Conservation (phyloP, 257 asterid genomes). For the Jacaranda copaia region DNA sequence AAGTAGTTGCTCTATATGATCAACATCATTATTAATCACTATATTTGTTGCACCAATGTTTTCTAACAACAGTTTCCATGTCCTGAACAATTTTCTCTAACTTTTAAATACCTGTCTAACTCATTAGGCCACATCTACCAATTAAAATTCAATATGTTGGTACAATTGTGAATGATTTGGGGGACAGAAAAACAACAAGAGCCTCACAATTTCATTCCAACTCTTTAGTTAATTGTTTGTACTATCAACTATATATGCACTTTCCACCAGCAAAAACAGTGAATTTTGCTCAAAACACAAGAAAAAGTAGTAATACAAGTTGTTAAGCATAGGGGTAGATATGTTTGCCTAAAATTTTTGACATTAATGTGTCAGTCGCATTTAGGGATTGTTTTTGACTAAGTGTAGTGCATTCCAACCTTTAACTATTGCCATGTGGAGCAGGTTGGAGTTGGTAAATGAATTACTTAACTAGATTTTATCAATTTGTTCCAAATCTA, state of each 20-base stretch:
- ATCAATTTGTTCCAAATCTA: no score
- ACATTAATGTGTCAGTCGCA: conserved; percentile 11
- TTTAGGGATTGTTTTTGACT: conserved; percentile 21
- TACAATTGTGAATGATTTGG: conserved; percentile 23
- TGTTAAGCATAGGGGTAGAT: conserved; percentile 22
- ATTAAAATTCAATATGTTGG: conserved; percentile 24
- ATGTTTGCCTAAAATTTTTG: conserved; percentile 30
- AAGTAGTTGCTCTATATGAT: not conserved
- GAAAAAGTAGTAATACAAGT: not conserved
- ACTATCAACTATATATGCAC: conserved; percentile 2
- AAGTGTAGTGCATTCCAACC: conserved; percentile 16
- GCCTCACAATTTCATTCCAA: conserved; percentile 12
- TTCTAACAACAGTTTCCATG: not conserved
- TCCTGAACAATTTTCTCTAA: not conserved
- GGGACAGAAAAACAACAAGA: conserved; percentile 38
- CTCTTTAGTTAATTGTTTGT: conserved; percentile 12
- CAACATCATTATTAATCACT: not conserved
- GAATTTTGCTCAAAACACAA: conserved; percentile 20
- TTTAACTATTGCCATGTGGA: not conserved
- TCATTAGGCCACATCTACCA: not conserved
- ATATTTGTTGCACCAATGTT: not conserved
- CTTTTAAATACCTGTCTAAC: not conserved
- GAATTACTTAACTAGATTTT: not conserved
- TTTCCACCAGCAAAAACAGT: conserved; percentile 31
- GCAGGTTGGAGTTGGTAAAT: conserved; percentile 25